Conservation (phyloP, 176 grass and related monocot species). For the Oryza rufipogon region DNA sequence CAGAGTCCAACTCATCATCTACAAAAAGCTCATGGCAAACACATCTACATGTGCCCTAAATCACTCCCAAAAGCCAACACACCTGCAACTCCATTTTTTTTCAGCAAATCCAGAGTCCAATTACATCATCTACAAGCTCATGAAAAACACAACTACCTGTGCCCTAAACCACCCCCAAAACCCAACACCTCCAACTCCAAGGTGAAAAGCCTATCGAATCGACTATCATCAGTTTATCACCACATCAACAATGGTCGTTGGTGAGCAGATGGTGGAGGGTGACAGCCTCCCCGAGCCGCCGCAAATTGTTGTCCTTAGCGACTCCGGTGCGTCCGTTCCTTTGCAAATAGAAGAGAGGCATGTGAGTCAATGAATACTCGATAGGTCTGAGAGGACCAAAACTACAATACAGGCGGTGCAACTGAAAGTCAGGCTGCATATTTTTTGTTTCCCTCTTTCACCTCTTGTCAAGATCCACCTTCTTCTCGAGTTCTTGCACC, state of each 20-base stretch:
- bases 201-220: background rate
- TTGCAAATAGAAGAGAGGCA: constrained; percentile 30
- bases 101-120: too few species aligned
- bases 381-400: background rate
- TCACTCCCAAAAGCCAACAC: background rate
- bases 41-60: background rate
- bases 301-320: constrained; percentile 34
- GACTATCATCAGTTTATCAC: background rate
- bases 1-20: too few species aligned
- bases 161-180: background rate
- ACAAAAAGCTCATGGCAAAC: too few species aligned
- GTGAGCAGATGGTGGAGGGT: constrained; percentile 43
- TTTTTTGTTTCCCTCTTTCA: background rate
- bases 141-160: background rate
- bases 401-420: background rate
- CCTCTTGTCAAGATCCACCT: constrained; percentile 64
- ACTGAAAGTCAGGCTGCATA: background rate
- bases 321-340: constrained; percentile 38
- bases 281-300: constrained; percentile 30
- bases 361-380: background rate
- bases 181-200: background rate
- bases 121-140: too few species aligned
- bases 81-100: background rate
- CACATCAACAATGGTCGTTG: background rate
- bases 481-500: constrained; percentile 53